Evolutionary conservation across 1,284 basidiomycete genomes (phyloP).

Genomic region (Melampsora allii-populina): DNA sequence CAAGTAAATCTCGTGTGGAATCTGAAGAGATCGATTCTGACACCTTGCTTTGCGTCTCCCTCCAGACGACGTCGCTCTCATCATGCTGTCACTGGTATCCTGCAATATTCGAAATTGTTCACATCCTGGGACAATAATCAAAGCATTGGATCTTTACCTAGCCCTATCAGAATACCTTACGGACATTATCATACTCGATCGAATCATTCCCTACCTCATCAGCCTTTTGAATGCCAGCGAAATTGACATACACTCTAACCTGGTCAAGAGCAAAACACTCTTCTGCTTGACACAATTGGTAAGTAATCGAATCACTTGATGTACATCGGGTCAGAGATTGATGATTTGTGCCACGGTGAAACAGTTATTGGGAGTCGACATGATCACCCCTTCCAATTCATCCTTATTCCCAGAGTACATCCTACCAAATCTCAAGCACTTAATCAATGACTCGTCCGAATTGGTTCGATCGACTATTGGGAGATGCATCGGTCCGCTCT

Average conservation of each 20-base stretch:
- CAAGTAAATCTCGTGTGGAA: not conserved
- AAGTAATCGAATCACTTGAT: constrained; percentile 52
- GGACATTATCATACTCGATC: constrained; percentile 92
- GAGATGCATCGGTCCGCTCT: constrained; percentile 75
- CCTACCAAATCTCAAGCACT: constrained; percentile 78
- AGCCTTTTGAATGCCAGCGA: constrained; percentile 78
- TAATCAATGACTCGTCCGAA: constrained; percentile 76
- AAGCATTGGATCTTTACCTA: constrained; percentile 80
- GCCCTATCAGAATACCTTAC: constrained; percentile 77
- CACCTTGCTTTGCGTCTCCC: not conserved
- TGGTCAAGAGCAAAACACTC: constrained; percentile 67
- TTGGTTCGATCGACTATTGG: constrained; percentile 88
- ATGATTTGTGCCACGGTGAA: constrained; percentile 5
- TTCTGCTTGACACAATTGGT: constrained; percentile 80
- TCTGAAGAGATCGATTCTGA: not conserved
- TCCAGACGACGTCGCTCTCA: constrained; percentile 71
- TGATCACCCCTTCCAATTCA: constrained; percentile 84
- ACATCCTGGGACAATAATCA: constrained; percentile 79
- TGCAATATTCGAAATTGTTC: constrained; percentile 86
- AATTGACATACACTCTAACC: constrained; percentile 59
- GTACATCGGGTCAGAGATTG: not conserved
- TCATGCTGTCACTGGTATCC: constrained; percentile 77
- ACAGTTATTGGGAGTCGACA: constrained; percentile 76
- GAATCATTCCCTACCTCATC: constrained; percentile 86
- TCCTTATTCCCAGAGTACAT: constrained; percentile 89